Base-by-base conservation (phyloP, 176 grass and related monocot species). In the maize (Zea mays) region DNA sequence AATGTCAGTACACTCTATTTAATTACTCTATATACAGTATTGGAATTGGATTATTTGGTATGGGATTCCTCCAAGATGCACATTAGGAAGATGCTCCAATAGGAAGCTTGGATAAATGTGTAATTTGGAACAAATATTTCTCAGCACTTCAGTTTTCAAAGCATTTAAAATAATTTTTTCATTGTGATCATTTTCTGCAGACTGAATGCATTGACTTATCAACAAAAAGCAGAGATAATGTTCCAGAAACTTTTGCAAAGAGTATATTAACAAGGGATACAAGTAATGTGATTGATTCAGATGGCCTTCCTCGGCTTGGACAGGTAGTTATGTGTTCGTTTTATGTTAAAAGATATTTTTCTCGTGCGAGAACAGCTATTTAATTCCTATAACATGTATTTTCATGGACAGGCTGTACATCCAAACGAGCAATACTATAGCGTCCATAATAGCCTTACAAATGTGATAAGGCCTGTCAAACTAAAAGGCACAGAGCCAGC, bases 241-340 rank as follows among this genome's bases (percentile, higher is more conserved):
- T 75, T 42, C 77, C 78, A 27, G 89, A 97, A 84, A 81, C 90
- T 56, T 97, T 97, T 85, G 82, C 89, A 3, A 92, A 86, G 59
- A 94, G 95, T 64, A 47, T 45, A 57, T 87, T 56, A 27, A 80
- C 86, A 20, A 88, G 78, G 88, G 88, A 85, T 8, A 82, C 76
- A 11, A 59, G 71, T 3, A 56, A 69, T 54, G 73, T 43, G 50
- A 90, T 90, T 60, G 95, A 94, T 82, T 84, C 83, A 86, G 95
- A 97, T 86, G 95, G 95, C 33, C 95, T 97, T 92, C 95, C 95
- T 88, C 84, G 74, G 15, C 84, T 94, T 90, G 89, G 87, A 86
- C 85, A 90, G 91, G 95, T 97, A 46, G 12, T 69, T 73, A 74
- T 46, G 3, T 82, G 37, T 77, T 80, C 17, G 34, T 55, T 77